phyloP scores from a whole-genome alignment of 2,329 filamentous ascomycete species.

The Purpureocillium takamizusanense region DNA sequence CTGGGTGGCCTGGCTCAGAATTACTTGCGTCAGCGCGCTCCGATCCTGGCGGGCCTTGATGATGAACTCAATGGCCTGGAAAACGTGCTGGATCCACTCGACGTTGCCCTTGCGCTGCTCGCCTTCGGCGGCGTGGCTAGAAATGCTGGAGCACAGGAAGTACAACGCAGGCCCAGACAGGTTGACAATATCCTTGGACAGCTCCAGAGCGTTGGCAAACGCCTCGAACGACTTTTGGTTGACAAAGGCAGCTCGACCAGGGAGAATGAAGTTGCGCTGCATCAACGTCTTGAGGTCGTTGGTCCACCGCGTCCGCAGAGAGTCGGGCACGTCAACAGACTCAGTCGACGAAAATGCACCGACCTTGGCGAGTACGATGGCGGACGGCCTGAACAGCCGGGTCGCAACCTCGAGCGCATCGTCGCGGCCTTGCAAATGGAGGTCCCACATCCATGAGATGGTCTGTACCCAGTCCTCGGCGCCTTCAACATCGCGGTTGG shows the following conservation, averaged over 20 bases:
- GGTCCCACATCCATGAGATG: slow-evolving; percentile 39
- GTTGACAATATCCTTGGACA: slow-evolving; percentile 23
- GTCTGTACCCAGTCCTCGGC: slow-evolving; percentile 38
- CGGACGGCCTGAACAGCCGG: slow-evolving; percentile 30
- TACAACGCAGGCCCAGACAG: slow-evolving; percentile 36
- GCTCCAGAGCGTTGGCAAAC: slow-evolving; percentile 30
- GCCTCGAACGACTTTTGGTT: slow-evolving; percentile 30
- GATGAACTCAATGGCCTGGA: slow-evolving; percentile 20
- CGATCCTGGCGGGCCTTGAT: slow-evolving; percentile 15
- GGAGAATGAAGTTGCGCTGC: slow-evolving; percentile 40
- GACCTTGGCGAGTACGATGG: slow-evolving; percentile 30
- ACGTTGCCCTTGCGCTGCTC: slow-evolving; percentile 23
- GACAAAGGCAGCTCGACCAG: slow-evolving; percentile 38
- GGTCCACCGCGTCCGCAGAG: slow-evolving; percentile 28
- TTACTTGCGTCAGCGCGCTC: slow-evolving; percentile 17
- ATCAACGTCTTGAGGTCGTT: slow-evolving; percentile 39
- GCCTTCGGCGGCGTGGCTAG: slow-evolving; percentile 13
- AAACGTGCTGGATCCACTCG: slow-evolving; percentile 28
- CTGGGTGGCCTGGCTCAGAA: slow-evolving; percentile 19
- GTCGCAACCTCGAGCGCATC: slow-evolving; percentile 40
- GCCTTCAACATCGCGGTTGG: slow-evolving; percentile 23
- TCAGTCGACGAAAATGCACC: slow-evolving; percentile 17
- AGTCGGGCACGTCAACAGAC: slow-evolving; percentile 6
- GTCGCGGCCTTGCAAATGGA: slow-evolving; percentile 40
- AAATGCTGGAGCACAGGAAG: slow-evolving; percentile 25